phyloP scores from a whole-genome alignment of 257 asterid genomes.

The Solanum chilense region DNA sequence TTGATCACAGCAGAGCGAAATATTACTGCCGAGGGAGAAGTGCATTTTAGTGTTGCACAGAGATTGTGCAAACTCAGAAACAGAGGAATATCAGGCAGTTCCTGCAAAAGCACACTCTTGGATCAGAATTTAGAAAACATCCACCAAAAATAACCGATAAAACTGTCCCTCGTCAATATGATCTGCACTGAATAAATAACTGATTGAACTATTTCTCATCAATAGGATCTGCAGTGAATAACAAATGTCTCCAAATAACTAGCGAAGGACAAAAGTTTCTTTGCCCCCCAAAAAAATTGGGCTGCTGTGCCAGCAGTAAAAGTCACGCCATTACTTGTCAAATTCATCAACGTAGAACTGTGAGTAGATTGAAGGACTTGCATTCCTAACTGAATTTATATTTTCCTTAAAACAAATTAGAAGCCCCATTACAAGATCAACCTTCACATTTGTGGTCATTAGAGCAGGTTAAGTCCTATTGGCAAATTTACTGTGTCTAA shows the following conservation, averaged over 20 bases:
- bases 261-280: neutral
- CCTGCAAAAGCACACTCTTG: conserved; percentile 34
- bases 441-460: neutral
- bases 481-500: neutral
- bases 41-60: conserved; percentile 79
- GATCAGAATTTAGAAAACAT: neutral
- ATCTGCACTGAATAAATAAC: neutral
- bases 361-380: neutral
- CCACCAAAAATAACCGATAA: neutral
- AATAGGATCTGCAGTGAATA: neutral
- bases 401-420: neutral
- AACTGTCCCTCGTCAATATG: neutral
- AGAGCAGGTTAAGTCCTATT: neutral
- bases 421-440: neutral
- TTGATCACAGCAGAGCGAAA: conserved; percentile 95
- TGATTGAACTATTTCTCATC: neutral
- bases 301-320: neutral
- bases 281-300: neutral
- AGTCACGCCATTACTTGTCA: neutral
- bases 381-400: neutral
- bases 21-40: conserved; percentile 87
- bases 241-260: neutral
- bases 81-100: conserved; percentile 78
- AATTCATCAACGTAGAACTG: neutral
- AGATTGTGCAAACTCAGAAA: conserved; percentile 94